Percentiles rank a stretch among this genome's conserved stretches.
Evolutionary conservation across 2,329 filamentous ascomycete genomes (phyloP).

Genomic region (Macrophomina phaseolina): DNA sequence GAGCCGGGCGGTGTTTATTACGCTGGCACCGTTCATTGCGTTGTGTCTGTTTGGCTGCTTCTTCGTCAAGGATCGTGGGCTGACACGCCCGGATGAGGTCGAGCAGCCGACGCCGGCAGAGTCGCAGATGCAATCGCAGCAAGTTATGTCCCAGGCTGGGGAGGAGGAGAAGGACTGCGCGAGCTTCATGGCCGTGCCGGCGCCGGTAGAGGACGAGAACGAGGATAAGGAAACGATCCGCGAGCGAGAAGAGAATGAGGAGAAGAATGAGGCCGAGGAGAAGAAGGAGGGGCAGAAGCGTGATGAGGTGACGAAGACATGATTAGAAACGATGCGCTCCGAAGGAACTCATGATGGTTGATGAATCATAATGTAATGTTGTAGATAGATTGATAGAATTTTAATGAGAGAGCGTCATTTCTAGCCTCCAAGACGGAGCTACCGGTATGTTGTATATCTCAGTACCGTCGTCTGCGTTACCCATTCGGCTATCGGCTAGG

Average conservation of each 20-base stretch:
- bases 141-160: neutral
- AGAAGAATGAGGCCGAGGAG: neutral
- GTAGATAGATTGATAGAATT: neutral
- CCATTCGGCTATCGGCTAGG: too few species aligned
- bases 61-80: constrained; percentile 26
- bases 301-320: neutral
- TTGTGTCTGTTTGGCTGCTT: constrained; percentile 27
- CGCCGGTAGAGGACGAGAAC: constrained; percentile 12
- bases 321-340: neutral
- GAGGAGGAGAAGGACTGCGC: constrained; percentile 17
- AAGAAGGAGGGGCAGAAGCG: neutral
- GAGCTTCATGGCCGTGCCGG: constrained; percentile 7
- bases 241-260: neutral
- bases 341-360: neutral
- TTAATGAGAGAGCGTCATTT: too few species aligned
- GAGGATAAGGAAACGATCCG: constrained; percentile 3
- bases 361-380: neutral
- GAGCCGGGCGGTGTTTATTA: constrained; percentile 28
- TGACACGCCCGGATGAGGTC: constrained; percentile 23
- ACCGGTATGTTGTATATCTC: too few species aligned
- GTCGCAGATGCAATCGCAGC: neutral
- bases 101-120: constrained; percentile 5
- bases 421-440: too few species aligned
- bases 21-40: constrained; percentile 27
- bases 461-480: too few species aligned